These are phyloP conservation scores for Chlorella variabilis DNA, from an alignment of 163 green algal genomes.

Conservation along the genomic window DNA sequence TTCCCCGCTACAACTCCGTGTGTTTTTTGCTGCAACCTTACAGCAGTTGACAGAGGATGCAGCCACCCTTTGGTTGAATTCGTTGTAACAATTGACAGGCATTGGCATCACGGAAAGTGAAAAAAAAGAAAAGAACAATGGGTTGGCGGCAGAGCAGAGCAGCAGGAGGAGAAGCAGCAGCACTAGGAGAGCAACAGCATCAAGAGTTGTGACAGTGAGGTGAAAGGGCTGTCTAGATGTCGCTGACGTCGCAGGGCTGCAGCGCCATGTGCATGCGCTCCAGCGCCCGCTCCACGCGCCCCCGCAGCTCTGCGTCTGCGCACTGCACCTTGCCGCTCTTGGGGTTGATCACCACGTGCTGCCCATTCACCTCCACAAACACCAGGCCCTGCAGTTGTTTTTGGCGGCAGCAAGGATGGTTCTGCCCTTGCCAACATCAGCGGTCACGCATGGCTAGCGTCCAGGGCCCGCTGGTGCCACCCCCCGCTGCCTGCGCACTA, in stretches of 20 bases:
- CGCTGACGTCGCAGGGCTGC: conserved; percentile 29
- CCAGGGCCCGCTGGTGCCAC: neutral
- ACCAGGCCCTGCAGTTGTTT: conserved; percentile 36
- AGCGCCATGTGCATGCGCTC: conserved; percentile 50
- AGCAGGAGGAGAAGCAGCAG: neutral
- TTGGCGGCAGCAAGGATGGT: neutral
- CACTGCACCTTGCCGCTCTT: conserved; percentile 65
- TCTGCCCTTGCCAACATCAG: neutral
- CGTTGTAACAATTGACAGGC: neutral
- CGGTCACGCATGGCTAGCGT: too few species aligned
- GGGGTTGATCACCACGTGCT: conserved; percentile 62
- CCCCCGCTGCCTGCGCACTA: neutral
- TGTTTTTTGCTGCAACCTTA: neutral
- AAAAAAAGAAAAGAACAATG: neutral
- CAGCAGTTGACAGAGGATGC: too few species aligned
- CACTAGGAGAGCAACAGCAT: neutral
- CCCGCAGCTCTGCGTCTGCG: conserved; percentile 55
- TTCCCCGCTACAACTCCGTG: too few species aligned
- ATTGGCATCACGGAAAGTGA: neutral
- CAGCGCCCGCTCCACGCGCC: conserved; percentile 64
- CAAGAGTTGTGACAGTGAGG: too few species aligned
- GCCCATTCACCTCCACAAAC: conserved; percentile 61
- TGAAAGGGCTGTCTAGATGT: neutral
- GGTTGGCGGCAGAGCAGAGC: neutral
- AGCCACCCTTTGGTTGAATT: too few species aligned